Evolutionary conservation across 1,139 yeast genomes (phyloP).

Genomic region (Zygoascus hellenicus): DNA sequence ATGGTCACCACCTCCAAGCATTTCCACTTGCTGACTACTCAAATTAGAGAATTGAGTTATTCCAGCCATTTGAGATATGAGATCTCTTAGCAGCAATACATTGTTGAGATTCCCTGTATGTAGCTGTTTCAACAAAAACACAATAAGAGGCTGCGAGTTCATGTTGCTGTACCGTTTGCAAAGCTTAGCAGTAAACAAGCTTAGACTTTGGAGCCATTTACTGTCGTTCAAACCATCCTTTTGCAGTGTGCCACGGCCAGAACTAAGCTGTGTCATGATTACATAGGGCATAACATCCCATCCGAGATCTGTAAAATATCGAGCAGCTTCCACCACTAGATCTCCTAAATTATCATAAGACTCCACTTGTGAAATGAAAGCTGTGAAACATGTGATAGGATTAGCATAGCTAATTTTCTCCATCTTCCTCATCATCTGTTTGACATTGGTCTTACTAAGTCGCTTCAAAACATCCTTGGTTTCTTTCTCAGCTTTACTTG

Average conservation of each 20-base stretch:
- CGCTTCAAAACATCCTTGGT: constrained; percentile 79
- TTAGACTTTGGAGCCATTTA: constrained; percentile 66
- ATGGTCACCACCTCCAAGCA: constrained; percentile 60
- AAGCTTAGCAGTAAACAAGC: constrained; percentile 36
- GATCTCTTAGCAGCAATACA: constrained; percentile 62
- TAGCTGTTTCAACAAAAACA: constrained; percentile 59
- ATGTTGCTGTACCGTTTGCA: constrained; percentile 32
- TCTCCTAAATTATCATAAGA: constrained; percentile 85
- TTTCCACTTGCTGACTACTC: constrained; percentile 58
- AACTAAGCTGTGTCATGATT: constrained; percentile 62
- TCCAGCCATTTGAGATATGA: constrained; percentile 76
- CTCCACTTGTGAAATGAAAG: constrained; percentile 52
- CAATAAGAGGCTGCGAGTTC: constrained; percentile 42
- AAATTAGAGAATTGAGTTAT: constrained; percentile 62
- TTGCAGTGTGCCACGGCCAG: constrained; percentile 64
- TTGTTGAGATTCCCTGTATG: constrained; percentile 58
- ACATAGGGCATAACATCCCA: constrained; percentile 85
- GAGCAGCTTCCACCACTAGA: constrained; percentile 73
- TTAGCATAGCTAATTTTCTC: constrained; percentile 74
- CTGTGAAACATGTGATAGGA: constrained; percentile 66
- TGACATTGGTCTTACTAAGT: constrained; percentile 78
- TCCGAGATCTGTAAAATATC: constrained; percentile 69
- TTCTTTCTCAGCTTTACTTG: constrained; percentile 68
- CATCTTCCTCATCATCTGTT: constrained; percentile 68
- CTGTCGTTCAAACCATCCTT: constrained; percentile 76